Conservation (phyloP, 495 filamentous ascomycete species). For the Penicillium manginii region DNA sequence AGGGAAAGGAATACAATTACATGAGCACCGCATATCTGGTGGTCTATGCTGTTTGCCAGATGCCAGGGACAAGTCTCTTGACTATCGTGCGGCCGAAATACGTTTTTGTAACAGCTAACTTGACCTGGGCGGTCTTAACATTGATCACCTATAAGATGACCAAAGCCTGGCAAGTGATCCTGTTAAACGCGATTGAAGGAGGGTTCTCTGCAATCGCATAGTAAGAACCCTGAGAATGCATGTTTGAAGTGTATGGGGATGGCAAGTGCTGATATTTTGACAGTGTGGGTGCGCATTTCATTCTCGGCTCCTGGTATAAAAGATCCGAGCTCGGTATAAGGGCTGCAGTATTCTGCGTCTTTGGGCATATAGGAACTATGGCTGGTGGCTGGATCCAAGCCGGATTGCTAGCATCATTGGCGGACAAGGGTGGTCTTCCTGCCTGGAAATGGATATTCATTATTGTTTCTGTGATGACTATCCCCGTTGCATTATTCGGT, state of each 20-base stretch:
- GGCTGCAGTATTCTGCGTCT: constrained; percentile 35
- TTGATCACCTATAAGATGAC: constrained; percentile 40
- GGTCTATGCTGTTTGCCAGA: constrained; percentile 43
- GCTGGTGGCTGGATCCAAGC: constrained; percentile 38
- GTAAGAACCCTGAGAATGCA: constrained; percentile 15
- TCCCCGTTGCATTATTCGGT: constrained; percentile 36
- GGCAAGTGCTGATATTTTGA: constrained; percentile 1
- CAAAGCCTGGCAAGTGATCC: constrained; percentile 38
- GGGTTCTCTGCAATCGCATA: constrained; percentile 43
- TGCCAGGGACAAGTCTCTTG: constrained; percentile 38
- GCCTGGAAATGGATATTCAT: constrained; percentile 41
- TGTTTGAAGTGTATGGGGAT: background rate
- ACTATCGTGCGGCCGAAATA: constrained; percentile 38
- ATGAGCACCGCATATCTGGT: constrained; percentile 44
- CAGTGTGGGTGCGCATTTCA: constrained; percentile 36
- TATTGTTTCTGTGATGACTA: constrained; percentile 36
- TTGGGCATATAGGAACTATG: constrained; percentile 35
- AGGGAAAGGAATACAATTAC: constrained; percentile 44
- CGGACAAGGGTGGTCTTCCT: constrained; percentile 30
- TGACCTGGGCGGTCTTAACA: constrained; percentile 38
- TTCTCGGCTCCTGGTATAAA: constrained; percentile 35
- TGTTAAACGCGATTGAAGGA: constrained; percentile 40
- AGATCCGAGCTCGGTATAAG: constrained; percentile 35
- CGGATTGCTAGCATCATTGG: constrained; percentile 26
- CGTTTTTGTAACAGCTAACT: constrained; percentile 39